A percentile compares a stretch with the other conserved stretches of the same genome.
Conservation (phyloP, 164 flowering plant species). For the Annona squamosa region DNA sequence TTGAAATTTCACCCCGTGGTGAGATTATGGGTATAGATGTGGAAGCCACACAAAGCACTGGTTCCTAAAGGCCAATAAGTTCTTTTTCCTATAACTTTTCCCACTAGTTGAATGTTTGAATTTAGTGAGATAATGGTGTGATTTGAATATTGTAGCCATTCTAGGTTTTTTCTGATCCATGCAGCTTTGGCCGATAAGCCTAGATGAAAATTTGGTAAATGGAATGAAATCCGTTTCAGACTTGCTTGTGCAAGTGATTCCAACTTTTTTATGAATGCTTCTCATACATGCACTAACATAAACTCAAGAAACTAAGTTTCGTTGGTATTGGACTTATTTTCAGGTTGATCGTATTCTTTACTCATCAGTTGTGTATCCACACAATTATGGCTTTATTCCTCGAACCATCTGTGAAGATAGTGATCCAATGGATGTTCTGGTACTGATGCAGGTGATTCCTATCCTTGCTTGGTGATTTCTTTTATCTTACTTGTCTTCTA, state of each 20-base stretch:
- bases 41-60: no score
- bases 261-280: background rate
- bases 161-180: background rate
- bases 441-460: slow-evolving; percentile 75
- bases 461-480: background rate
- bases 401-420: slow-evolving; percentile 82
- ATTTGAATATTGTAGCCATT: background rate
- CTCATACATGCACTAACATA: background rate
- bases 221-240: background rate
- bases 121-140: background rate
- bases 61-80: no score
- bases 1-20: no score
- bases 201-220: background rate
- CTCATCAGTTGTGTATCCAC: slow-evolving; percentile 92
- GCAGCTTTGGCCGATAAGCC: background rate
- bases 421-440: slow-evolving; percentile 89
- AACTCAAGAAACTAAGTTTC: background rate
- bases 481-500: background rate
- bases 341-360: slow-evolving; percentile 88
- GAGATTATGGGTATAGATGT: no score
- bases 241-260: background rate
- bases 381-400: slow-evolving; percentile 92
- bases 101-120: background rate
- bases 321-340: background rate
- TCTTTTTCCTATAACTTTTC: no score